phyloP scores from a whole-genome alignment of 1,284 basidiomycete genomes.

The Phenoliferia sp. region DNA sequence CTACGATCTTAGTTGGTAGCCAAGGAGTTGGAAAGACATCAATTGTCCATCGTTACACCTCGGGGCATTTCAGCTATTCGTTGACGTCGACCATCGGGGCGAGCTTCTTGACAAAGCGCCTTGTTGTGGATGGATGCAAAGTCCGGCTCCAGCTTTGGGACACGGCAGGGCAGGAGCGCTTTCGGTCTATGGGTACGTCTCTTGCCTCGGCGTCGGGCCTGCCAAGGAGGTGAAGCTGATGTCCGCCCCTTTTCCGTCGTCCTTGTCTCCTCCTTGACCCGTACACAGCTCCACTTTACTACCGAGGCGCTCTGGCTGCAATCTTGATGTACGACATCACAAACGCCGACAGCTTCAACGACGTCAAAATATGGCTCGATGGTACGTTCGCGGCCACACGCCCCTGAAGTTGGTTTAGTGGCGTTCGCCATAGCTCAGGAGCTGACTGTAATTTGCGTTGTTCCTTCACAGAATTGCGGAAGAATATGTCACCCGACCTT shows the following conservation, averaged over 20 bases:
- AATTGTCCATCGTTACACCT: slow-evolving; percentile 85
- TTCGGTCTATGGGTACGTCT: slow-evolving; percentile 76
- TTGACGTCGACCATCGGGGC: slow-evolving; percentile 88
- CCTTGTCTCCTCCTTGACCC: background rate
- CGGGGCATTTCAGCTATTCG: slow-evolving; percentile 78
- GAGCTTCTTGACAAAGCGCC: slow-evolving; percentile 91
- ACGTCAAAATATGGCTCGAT: slow-evolving; percentile 88
- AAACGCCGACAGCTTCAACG: slow-evolving; percentile 79
- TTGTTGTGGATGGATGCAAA: slow-evolving; percentile 77
- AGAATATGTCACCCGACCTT: slow-evolving; percentile 62
- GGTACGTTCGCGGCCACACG: slow-evolving; percentile 47
- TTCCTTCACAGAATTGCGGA: slow-evolving; percentile 67
- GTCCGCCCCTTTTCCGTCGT: slow-evolving; percentile 19
- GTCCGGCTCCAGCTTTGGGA: slow-evolving; percentile 82
- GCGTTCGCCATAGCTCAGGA: background rate
- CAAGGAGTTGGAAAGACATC: slow-evolving; percentile 95
- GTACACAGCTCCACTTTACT: slow-evolving; percentile 86
- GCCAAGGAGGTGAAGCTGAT: background rate
- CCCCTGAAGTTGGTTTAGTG: slow-evolving; percentile 7
- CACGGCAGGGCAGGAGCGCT: slow-evolving; percentile 95
- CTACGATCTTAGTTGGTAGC: slow-evolving; percentile 62
- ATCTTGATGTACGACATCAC: slow-evolving; percentile 97
- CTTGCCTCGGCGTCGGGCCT: slow-evolving; percentile 21
- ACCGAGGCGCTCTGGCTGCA: slow-evolving; percentile 94
- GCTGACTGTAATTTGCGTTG: background rate